These are phyloP conservation scores for Arxiozyma bovina DNA, from an alignment of 1,139 yeast species.

Conservation along the genomic window DNA sequence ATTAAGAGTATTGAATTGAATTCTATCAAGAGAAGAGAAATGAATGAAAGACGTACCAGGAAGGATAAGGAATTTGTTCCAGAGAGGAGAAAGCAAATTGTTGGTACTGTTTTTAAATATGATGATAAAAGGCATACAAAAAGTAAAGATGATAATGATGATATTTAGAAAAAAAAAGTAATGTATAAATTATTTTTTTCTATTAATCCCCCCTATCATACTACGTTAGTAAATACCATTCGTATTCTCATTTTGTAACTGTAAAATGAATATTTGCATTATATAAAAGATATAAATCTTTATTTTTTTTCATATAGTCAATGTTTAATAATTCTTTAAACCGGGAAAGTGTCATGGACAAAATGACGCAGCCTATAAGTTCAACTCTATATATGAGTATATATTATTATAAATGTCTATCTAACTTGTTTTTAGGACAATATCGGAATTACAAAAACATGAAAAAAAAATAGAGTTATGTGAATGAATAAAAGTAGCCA, in stretches of 20 bases:
- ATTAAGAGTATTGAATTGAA: conserved; percentile 68
- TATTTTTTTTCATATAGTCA: neutral
- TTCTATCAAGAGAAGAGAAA: conserved; percentile 70
- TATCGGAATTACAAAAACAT: neutral
- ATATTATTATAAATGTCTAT: neutral
- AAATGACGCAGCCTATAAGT: neutral
- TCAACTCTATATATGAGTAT: neutral
- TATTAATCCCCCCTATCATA: too few species aligned
- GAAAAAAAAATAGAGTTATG: neutral
- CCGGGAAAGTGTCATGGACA: neutral
- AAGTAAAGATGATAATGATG: conserved; percentile 5
- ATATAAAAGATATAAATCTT: too few species aligned
- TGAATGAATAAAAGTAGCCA: neutral
- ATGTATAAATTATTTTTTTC: too few species aligned
- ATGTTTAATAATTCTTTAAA: too few species aligned
- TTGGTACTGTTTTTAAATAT: conserved; percentile 64
- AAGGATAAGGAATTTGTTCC: conserved; percentile 53
- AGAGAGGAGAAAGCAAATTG: conserved; percentile 78
- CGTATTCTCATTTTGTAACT: too few species aligned
- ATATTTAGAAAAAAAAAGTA: neutral
- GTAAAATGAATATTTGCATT: too few species aligned
- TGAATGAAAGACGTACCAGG: conserved; percentile 70
- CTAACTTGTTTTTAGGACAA: neutral
- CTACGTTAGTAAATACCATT: too few species aligned
- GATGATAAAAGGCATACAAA: conserved; percentile 16